Percentiles rank a stretch among this genome's conserved stretches.
phyloP scores from a whole-genome alignment of 306 rosid species.

The Lathyrus oleraceus region DNA sequence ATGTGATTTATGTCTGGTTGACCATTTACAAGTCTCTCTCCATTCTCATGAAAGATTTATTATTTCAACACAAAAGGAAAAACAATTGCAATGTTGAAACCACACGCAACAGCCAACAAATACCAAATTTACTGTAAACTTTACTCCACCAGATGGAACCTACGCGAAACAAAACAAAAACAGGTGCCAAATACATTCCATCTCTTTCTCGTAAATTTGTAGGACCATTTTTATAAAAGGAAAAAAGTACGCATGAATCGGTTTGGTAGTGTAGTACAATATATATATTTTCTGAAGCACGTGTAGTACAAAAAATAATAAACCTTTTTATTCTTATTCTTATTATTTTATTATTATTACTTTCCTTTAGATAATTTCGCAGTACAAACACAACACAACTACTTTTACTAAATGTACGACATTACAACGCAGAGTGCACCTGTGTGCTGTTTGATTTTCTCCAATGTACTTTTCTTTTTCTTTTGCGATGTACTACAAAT shows the following conservation, averaged over 20 bases:
- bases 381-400: slow-evolving; percentile 8
- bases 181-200: too few species aligned
- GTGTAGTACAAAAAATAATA: not conserved
- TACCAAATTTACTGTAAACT: too few species aligned
- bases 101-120: too few species aligned
- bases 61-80: too few species aligned
- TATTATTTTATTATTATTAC: not conserved
- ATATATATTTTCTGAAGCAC: not conserved
- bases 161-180: too few species aligned
- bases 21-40: too few species aligned
- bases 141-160: too few species aligned
- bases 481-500: not conserved
- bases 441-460: not conserved
- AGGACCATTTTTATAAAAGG: not conserved
- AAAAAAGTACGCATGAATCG: not conserved
- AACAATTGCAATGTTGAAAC: too few species aligned
- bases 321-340: too few species aligned
- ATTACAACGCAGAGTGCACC: not conserved
- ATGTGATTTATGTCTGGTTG: too few species aligned
- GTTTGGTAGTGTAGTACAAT: slow-evolving; percentile 31
- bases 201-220: not conserved
- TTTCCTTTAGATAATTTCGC: not conserved
- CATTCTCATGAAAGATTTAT: too few species aligned
- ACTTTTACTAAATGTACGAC: slow-evolving; percentile 6
- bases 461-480: too few species aligned